Percentiles rank a stretch among this genome's conserved stretches.
phyloP scores from a whole-genome alignment of 164 flowering plant genomes.

The Umbilicus rupestris region DNA sequence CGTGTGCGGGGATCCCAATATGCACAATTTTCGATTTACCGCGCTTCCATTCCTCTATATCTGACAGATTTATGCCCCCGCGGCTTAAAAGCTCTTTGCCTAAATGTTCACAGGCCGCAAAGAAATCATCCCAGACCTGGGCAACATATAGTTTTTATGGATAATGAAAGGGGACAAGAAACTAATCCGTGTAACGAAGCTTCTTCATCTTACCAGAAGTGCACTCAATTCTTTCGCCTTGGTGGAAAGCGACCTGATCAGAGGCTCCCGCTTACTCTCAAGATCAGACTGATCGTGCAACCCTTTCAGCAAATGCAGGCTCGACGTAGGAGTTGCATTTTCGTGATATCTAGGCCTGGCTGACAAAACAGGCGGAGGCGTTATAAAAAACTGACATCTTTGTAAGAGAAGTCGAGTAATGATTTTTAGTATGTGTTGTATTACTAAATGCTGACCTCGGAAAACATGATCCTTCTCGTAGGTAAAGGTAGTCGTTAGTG shows the following conservation, averaged over 20 bases:
- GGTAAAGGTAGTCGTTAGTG: slow-evolving; percentile 1
- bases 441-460: neutral
- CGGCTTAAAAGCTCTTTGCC: slow-evolving; percentile 23
- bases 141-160: neutral
- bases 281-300: neutral
- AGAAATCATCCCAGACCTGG: slow-evolving; percentile 25
- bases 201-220: neutral
- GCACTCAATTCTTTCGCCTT: neutral
- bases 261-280: neutral
- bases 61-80: slow-evolving; percentile 14
- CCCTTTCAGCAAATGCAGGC: neutral
- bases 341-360: neutral
- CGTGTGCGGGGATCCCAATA: neutral
- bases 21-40: neutral
- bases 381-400: neutral
- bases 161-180: neutral
- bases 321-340: neutral
- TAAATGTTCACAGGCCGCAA: slow-evolving; percentile 18
- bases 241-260: neutral
- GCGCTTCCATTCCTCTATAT: neutral
- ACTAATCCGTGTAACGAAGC: neutral
- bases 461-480: slow-evolving; percentile 1
- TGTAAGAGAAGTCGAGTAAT: neutral
- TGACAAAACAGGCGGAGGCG: neutral
- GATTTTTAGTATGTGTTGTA: neutral